phyloP scores from a whole-genome alignment of 768 basidiomycete species.

The Ramaria sp. region DNA sequence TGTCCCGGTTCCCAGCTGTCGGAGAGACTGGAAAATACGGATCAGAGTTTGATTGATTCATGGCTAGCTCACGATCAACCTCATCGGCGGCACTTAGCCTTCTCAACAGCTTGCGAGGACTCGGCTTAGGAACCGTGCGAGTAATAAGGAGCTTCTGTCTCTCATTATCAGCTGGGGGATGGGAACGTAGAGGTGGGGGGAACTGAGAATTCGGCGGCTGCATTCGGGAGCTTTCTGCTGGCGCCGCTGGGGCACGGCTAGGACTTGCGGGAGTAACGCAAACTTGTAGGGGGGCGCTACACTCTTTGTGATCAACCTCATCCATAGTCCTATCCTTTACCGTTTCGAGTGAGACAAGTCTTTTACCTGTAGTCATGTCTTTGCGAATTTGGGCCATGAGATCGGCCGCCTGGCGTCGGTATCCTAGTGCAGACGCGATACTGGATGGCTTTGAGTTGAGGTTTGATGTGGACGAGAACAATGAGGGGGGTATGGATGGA shows the following conservation, averaged over 20 bases:
- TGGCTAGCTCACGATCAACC: slow-evolving; percentile 29
- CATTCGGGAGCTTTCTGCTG: not conserved
- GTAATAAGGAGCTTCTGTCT: slow-evolving; percentile 20
- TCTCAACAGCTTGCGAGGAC: slow-evolving; percentile 33
- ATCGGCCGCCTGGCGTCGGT: slow-evolving; percentile 65
- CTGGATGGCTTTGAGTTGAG: not conserved
- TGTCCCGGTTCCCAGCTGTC: too few species aligned
- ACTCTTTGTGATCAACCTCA: slow-evolving; percentile 14
- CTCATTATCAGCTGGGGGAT: slow-evolving; percentile 13
- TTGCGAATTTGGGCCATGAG: slow-evolving; percentile 81
- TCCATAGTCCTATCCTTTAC: slow-evolving; percentile 35
- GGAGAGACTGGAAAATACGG: not conserved
- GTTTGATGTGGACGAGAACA: not conserved
- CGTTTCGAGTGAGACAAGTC: slow-evolving; percentile 56
- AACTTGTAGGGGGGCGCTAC: not conserved
- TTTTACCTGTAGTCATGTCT: slow-evolving; percentile 62
- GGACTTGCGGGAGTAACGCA: slow-evolving; percentile 12
- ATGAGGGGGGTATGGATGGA: slow-evolving; percentile 4
- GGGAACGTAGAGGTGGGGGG: not conserved
- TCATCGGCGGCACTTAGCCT: slow-evolving; percentile 30
- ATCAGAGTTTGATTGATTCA: slow-evolving; percentile 24
- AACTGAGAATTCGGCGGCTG: not conserved
- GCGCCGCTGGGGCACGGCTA: not conserved
- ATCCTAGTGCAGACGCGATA: slow-evolving; percentile 45
- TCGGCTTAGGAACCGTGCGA: slow-evolving; percentile 20